Percentiles rank a stretch among this genome's conserved stretches.
Evolutionary conservation across 148 eudicot genomes (phyloP).

Genomic region (Cornus suecica): DNA sequence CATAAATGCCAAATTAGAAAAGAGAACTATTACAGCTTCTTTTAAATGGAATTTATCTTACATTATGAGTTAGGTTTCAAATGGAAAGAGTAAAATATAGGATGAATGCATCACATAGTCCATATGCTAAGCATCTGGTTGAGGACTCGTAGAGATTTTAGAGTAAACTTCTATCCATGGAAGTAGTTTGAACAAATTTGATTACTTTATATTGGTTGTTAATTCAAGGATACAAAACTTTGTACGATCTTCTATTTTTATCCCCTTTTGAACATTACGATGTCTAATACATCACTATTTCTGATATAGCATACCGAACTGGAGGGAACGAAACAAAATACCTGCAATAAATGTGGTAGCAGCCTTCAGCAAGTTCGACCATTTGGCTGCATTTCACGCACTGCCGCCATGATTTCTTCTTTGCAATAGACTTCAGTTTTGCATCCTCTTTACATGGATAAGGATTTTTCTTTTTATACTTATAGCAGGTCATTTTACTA

Average conservation of each 20-base stretch:
- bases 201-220: not conserved
- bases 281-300: not conserved
- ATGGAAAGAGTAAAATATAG: no score
- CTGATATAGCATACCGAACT: not conserved
- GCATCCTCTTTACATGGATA: slow-evolving; percentile 19
- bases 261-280: not conserved
- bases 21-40: no score
- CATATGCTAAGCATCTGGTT: no score
- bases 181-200: not conserved
- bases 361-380: slow-evolving; percentile 41
- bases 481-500: slow-evolving; percentile 22
- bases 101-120: no score
- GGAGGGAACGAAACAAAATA: slow-evolving; percentile 5
- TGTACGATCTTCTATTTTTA: not conserved
- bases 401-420: slow-evolving; percentile 35
- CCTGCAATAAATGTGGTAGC: slow-evolving; percentile 50
- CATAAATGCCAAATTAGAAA: no score
- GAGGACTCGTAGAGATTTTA: not conserved
- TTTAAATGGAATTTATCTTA: no score
- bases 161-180: not conserved
- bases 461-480: slow-evolving; percentile 28
- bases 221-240: not conserved
- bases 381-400: slow-evolving; percentile 41
- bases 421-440: slow-evolving; percentile 31
- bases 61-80: no score